Percentiles rank a stretch among this genome's conserved stretches.
Evolutionary conservation across 2,329 filamentous ascomycete genomes (phyloP).

Genomic region (Aspergillus carbonarius): DNA sequence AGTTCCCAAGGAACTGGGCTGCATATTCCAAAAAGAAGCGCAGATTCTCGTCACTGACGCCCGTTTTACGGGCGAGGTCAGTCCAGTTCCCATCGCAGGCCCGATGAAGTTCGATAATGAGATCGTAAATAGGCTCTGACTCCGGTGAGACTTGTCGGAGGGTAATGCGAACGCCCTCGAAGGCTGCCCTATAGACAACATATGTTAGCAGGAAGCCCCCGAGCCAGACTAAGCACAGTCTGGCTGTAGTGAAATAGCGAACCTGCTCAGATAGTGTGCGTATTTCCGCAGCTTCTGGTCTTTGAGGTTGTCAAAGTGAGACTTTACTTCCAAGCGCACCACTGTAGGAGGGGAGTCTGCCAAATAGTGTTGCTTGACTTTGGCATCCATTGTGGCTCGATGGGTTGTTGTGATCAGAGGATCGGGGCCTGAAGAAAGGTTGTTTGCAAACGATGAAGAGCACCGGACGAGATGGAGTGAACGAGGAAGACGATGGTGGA

Average conservation of each 20-base stretch:
- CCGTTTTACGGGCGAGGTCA: slow-evolving; percentile 62
- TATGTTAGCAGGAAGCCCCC: slow-evolving; percentile 3
- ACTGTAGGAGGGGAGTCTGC: slow-evolving; percentile 88
- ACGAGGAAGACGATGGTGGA: slow-evolving; percentile 18
- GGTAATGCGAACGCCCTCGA: slow-evolving; percentile 74
- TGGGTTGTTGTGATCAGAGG: slow-evolving; percentile 14
- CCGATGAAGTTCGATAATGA: slow-evolving; percentile 72
- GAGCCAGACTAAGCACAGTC: background rate
- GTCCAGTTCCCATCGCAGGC: slow-evolving; percentile 69
- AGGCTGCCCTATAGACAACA: slow-evolving; percentile 62
- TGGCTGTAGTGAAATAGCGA: slow-evolving; percentile 21
- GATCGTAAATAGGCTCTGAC: slow-evolving; percentile 76
- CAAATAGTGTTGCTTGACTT: slow-evolving; percentile 66
- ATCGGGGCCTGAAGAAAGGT: slow-evolving; percentile 13
- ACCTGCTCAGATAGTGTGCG: slow-evolving; percentile 85
- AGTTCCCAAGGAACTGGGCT: slow-evolving; percentile 75
- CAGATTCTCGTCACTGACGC: slow-evolving; percentile 63
- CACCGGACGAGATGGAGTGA: slow-evolving; percentile 13
- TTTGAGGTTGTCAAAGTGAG: slow-evolving; percentile 73
- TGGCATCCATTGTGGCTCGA: slow-evolving; percentile 38
- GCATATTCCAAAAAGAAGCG: slow-evolving; percentile 73
- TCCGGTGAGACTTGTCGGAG: slow-evolving; percentile 79
- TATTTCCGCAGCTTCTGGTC: slow-evolving; percentile 74
- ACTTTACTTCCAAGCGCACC: slow-evolving; percentile 84
- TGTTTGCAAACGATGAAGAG: slow-evolving; percentile 18